phyloP scores from a whole-genome alignment of 768 basidiomycete genomes.

The Collybia mongolica region DNA sequence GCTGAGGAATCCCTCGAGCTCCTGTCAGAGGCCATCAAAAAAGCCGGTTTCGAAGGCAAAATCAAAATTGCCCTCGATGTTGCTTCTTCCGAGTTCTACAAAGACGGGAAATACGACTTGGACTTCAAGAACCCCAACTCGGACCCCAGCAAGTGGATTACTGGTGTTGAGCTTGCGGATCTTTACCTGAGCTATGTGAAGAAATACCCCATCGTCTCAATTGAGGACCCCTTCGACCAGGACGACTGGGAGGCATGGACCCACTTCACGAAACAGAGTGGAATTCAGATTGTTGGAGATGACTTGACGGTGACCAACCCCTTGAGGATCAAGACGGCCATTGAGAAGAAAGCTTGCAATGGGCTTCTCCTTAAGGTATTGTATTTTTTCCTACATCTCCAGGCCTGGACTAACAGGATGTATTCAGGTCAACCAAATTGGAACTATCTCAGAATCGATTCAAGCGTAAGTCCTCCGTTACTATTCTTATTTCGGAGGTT shows the following conservation, averaged over 20 bases:
- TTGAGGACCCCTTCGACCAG: conserved; percentile 99
- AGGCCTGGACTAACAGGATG: background rate
- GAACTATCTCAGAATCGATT: conserved; percentile 98
- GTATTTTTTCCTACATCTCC: background rate
- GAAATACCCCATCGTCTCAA: conserved; percentile 94
- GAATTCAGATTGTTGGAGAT: conserved; percentile 92
- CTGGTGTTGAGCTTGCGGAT: conserved; percentile 89
- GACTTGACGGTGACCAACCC: conserved; percentile 99
- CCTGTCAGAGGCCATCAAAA: conserved; percentile 92
- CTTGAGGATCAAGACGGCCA: conserved; percentile 94
- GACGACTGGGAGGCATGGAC: conserved; percentile 99
- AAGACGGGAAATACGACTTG: conserved; percentile 98
- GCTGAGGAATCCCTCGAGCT: conserved; percentile 98
- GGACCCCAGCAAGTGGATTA: conserved; percentile 94
- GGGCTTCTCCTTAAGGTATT: conserved; percentile 91
- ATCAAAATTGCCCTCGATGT: conserved; percentile 98
- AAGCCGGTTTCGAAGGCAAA: conserved; percentile 98
- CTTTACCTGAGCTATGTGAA: conserved; percentile 83
- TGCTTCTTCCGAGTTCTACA: conserved; percentile 99
- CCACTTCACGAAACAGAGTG: conserved; percentile 78
- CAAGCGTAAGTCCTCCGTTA: conserved; percentile 71
- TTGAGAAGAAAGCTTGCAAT: conserved; percentile 99
- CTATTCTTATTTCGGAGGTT: background rate
- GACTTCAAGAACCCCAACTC: conserved; percentile 99
- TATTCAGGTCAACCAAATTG: conserved; percentile 91